Base-by-base conservation (phyloP, 139 green algal genomes). In the Chlorella sp. region DNA sequence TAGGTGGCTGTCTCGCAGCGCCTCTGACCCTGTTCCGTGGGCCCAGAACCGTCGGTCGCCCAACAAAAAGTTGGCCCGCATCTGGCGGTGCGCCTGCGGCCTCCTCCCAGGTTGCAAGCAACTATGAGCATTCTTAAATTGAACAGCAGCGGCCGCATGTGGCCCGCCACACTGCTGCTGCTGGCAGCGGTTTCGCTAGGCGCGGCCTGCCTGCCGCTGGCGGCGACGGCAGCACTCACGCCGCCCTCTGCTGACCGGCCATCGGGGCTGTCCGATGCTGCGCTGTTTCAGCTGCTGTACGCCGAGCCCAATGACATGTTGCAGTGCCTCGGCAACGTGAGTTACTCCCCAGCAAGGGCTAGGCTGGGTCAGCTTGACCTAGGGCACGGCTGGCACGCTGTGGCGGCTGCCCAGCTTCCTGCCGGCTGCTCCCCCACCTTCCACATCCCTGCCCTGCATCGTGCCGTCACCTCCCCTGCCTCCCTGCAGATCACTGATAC, bases 221-320 rank as follows among this genome's bases (percentile, higher is more conserved):
- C 42, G 14, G 68, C 84, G 12, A 39, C 30, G 22, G 68, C 66
- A 19, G 84, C 37, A 26, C 2, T 12, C 21, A 39, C 83, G 5
- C 53, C 82, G 18, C 15, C 36, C 7, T 64, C 36, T 36, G 0
- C 36, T 7, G 37, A 53, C 5, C 2, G 34, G 22, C 12, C 26
- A 37, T 37, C 39, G 34, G 42, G 68, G 84, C 68, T 88, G 11
- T 34, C 84, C 34, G 39, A 81, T n/a, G 40, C 16, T 0, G 37
- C 42, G n/a, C 57, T 91, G 19, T 81, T 79, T 60, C 39, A 94
- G 22, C 76, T 94, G 2, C 87, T 96, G 3, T 88, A 92, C 18
- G 28, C 86, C 26, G 94, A 97, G 91, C 94, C 93, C 16, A 97
- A 96, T 90, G 30, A 66, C n/a, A 92, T 95, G 60, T 76, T 97